Evolutionary conservation across 768 basidiomycete genomes (phyloP).

Genomic region (Tremella fuciformis): DNA sequence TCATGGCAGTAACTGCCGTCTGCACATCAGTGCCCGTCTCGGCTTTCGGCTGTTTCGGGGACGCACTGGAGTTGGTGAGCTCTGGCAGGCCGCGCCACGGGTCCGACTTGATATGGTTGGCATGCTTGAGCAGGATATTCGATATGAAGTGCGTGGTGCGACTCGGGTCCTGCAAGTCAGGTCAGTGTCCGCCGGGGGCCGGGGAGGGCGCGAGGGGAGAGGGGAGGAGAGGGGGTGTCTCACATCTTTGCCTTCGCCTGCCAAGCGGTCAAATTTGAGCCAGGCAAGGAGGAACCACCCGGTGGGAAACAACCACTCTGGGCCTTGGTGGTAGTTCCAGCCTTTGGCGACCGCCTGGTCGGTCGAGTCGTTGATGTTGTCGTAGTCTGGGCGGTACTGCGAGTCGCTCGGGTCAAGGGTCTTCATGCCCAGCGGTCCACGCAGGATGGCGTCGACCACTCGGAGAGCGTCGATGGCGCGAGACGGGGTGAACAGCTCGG

Average conservation of each 20-base stretch:
- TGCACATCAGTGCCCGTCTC: constrained; percentile 5
- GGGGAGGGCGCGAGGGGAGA: background rate
- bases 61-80: constrained; percentile 51
- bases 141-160: constrained; percentile 78
- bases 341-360: constrained; percentile 86
- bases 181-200: background rate
- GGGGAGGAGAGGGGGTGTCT: constrained; percentile 37
- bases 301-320: constrained; percentile 92
- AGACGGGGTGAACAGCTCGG: constrained; percentile 79
- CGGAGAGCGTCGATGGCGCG: constrained; percentile 76
- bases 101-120: constrained; percentile 71
- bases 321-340: constrained; percentile 77
- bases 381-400: constrained; percentile 87
- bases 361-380: constrained; percentile 87
- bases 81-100: constrained; percentile 94
- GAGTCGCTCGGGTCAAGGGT: constrained; percentile 82
- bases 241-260: constrained; percentile 68
- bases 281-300: constrained; percentile 95
- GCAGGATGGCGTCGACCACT: constrained; percentile 73
- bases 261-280: constrained; percentile 74
- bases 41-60: background rate
- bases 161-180: constrained; percentile 60
- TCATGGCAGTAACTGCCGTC: constrained; percentile 78
- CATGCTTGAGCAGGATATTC: constrained; percentile 65
- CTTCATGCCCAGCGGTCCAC: constrained; percentile 93